Conservation (phyloP, 495 filamentous ascomycete species). For the Cudoniella acicularis region DNA sequence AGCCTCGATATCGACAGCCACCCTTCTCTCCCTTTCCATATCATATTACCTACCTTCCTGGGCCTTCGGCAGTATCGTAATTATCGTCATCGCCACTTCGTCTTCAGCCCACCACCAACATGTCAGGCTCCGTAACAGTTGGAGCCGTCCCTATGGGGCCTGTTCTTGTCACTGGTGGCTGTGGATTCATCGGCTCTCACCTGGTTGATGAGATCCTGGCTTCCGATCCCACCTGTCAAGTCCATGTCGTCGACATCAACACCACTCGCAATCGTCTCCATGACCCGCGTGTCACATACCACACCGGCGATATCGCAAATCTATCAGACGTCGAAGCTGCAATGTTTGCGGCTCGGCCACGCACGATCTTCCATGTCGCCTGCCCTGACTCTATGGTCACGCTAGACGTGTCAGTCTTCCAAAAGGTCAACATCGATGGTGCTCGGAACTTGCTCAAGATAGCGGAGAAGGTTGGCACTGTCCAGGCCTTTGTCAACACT, state of each 20-base stretch:
- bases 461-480: conserved; percentile 28
- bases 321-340: conserved; percentile 6
- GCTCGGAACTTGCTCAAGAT: conserved; percentile 36
- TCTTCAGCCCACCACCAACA: too few species aligned
- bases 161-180: conserved; percentile 48
- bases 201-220: conserved; percentile 41
- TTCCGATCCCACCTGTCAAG: conserved; percentile 11
- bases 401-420: conserved; percentile 11
- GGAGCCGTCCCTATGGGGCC: too few species aligned
- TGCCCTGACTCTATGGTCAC: conserved; percentile 19
- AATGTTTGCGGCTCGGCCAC: conserved; percentile 20
- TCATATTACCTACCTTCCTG: too few species aligned
- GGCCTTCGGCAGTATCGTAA: too few species aligned
- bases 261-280: conserved; percentile 19
- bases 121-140: too few species aligned
- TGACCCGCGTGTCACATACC: conserved; percentile 15
- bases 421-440: conserved; percentile 40
- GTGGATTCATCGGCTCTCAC: conserved; percentile 48
- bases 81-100: too few species aligned
- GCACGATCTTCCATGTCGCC: conserved; percentile 28
- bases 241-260: conserved; percentile 27
- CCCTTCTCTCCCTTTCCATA: too few species aligned
- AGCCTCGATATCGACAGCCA: too few species aligned
- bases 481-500: conserved; percentile 41
- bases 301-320: conserved; percentile 23